phyloP scores from a whole-genome alignment of 2,329 filamentous ascomycete species.

The Cryphonectria nitschkei region DNA sequence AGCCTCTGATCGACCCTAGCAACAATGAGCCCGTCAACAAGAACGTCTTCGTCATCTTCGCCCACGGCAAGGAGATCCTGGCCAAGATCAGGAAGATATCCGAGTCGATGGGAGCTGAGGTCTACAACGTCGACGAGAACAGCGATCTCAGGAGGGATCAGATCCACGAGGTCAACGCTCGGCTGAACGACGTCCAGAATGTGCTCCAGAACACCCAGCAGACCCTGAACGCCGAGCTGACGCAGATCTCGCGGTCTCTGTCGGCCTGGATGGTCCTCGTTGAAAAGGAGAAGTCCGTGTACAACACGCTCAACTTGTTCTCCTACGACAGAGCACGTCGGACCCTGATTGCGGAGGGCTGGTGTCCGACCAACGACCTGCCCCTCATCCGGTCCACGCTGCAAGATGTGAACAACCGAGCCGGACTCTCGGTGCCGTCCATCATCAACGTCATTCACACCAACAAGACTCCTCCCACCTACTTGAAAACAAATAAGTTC shows the following conservation, averaged over 20 bases:
- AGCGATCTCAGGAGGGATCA: conserved; percentile 93
- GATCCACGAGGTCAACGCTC: conserved; percentile 95
- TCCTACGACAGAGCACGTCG: conserved; percentile 95
- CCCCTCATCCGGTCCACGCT: conserved; percentile 88
- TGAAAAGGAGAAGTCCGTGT: conserved; percentile 98
- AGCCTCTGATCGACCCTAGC: conserved; percentile 86
- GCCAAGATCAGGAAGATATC: conserved; percentile 99
- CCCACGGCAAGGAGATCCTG: conserved; percentile 96
- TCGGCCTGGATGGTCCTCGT: conserved; percentile 97
- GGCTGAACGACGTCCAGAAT: conserved; percentile 86
- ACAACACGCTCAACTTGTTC: conserved; percentile 92
- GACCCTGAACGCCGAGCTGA: conserved; percentile 89
- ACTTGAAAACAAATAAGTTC: conserved; percentile 97
- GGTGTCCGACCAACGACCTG: conserved; percentile 92
- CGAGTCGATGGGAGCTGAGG: conserved; percentile 91
- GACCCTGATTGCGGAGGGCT: conserved; percentile 95
- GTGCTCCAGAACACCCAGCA: conserved; percentile 94
- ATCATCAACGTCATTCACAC: conserved; percentile 98
- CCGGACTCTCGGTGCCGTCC: conserved; percentile 93
- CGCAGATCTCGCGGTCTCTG: conserved; percentile 88
- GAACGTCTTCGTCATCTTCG: conserved; percentile 99
- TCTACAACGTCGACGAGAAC: conserved; percentile 98
- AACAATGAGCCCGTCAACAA: conserved; percentile 93
- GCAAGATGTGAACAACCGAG: conserved; percentile 94
- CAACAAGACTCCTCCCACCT: conserved; percentile 96